Conservation (phyloP, 495 filamentous ascomycete species). For the Trichoderma parareesei region DNA sequence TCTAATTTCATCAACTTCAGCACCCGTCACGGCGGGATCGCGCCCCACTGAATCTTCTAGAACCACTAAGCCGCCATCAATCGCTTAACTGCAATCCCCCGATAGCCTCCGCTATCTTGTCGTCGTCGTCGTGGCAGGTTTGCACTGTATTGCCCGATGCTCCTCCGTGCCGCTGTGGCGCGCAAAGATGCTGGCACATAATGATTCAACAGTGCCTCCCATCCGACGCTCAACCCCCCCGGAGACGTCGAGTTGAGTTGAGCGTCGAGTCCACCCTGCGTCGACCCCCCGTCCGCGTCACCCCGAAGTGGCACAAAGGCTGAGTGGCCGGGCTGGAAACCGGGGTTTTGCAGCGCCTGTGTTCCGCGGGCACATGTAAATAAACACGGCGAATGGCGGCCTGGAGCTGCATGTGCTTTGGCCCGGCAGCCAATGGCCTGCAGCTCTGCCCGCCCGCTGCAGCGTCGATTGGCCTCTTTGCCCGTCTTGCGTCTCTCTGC, state of each 20-base stretch:
- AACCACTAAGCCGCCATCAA: not conserved
- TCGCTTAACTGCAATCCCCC: conserved; percentile 1
- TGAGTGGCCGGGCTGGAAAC: not conserved
- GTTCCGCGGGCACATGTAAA: conserved; percentile 7
- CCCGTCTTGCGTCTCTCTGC: too few species aligned
- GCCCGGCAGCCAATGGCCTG: too few species aligned
- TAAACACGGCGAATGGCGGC: not conserved
- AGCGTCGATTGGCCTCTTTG: too few species aligned
- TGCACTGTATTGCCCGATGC: not conserved
- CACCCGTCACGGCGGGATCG: not conserved
- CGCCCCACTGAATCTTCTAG: conserved; percentile 16
- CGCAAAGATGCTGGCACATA: not conserved
- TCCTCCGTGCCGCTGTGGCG: conserved; percentile 13
- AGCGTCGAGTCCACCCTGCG: too few species aligned
- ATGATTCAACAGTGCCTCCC: too few species aligned
- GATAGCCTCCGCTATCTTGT: not conserved
- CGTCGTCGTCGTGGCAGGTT: too few species aligned
- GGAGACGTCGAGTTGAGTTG: too few species aligned
- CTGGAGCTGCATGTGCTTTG: too few species aligned
- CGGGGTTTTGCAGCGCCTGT: not conserved
- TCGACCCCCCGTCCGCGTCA: not conserved
- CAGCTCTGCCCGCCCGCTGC: too few species aligned
- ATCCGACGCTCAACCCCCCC: too few species aligned
- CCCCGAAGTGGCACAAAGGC: not conserved
- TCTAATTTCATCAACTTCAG: not conserved